phyloP scores from a whole-genome alignment of 75 land plant species.

The Cryptomeria japonica region DNA sequence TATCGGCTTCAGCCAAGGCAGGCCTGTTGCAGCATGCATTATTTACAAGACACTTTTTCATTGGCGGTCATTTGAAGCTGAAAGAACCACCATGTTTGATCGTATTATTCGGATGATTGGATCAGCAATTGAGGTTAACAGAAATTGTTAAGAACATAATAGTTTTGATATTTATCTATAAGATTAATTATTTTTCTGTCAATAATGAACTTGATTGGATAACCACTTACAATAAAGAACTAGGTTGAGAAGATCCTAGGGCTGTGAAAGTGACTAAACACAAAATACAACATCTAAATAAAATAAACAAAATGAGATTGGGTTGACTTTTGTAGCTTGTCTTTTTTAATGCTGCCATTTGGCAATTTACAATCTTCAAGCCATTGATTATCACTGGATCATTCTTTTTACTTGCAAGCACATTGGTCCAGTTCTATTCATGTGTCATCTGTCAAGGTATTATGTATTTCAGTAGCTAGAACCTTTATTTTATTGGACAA shows the following conservation, averaged over 20 bases:
- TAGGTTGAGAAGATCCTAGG: too few relatives aligned
- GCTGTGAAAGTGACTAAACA: too few relatives aligned
- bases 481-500: too few relatives aligned
- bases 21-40: slow-evolving; percentile 93
- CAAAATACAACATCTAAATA: too few relatives aligned
- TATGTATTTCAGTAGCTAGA: too few relatives aligned
- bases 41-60: slow-evolving; percentile 92
- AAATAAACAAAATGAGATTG: too few relatives aligned
- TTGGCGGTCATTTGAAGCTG: slow-evolving; percentile 99
- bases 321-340: not conserved
- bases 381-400: not conserved
- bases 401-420: not conserved
- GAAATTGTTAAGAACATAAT: not conserved
- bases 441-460: not conserved
- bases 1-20: slow-evolving; percentile 83
- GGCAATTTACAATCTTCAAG: not conserved
- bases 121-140: slow-evolving; percentile 86
- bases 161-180: not conserved
- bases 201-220: too few relatives aligned
- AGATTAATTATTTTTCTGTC: not conserved
- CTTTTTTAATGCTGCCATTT: not conserved
- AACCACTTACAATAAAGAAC: too few relatives aligned
- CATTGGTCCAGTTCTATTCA: not conserved
- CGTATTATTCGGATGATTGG: slow-evolving; percentile 96
- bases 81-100: slow-evolving; percentile 94